Percentiles rank a stretch among this genome's conserved stretches.
Evolutionary conservation across 805 yeast genomes (phyloP).

Genomic region (Scheffersomyces stipitis): DNA sequence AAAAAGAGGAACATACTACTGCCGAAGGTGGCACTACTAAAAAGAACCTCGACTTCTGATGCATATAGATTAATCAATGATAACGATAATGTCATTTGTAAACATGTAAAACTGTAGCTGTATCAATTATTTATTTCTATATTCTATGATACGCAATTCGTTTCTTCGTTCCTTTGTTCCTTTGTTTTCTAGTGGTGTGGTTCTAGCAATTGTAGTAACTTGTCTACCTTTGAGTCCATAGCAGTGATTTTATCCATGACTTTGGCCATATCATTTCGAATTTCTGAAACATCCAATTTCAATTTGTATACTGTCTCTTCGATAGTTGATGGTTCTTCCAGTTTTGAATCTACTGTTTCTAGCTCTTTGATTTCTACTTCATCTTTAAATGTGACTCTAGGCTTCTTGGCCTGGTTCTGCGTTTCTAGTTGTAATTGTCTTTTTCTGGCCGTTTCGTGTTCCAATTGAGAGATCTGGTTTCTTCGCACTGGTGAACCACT

Average conservation of each 20-base stretch:
- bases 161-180: too few relatives aligned
- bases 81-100: background rate
- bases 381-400: conserved; percentile 1
- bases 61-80: background rate
- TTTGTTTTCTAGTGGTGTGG: too few relatives aligned
- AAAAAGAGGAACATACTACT: conserved; percentile 27
- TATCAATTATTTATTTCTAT: background rate
- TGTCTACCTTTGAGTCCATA: too few relatives aligned
- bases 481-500: conserved; percentile 10
- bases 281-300: background rate
- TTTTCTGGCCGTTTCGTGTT: background rate
- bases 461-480: conserved; percentile 5
- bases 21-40: conserved; percentile 18
- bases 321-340: too few relatives aligned
- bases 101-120: background rate
- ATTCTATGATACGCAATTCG: too few relatives aligned
- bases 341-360: too few relatives aligned
- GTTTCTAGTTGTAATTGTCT: background rate
- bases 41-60: conserved; percentile 35
- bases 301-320: background rate
- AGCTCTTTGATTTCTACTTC: too few relatives aligned
- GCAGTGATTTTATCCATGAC: background rate
- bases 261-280: background rate
- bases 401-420: background rate
- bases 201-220: too few relatives aligned